phyloP scores from a whole-genome alignment of 1,139 yeast species.

The Yamadazyma buinensis region DNA sequence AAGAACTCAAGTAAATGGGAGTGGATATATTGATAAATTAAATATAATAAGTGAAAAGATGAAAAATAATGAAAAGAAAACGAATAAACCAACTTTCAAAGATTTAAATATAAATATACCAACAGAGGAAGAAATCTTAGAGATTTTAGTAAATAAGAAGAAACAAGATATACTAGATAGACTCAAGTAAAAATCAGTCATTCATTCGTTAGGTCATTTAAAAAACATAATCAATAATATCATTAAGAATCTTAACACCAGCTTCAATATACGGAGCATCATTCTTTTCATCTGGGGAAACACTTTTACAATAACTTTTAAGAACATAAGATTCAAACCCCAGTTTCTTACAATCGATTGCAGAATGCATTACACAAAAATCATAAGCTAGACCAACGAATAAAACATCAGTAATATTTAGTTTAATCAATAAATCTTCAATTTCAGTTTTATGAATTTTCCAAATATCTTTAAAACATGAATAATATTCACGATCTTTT shows the following conservation, averaged over 20 bases:
- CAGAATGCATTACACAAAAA: slow-evolving; percentile 76
- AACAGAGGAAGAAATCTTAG: slow-evolving; percentile 36
- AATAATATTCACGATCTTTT: slow-evolving; percentile 76
- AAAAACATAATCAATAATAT: slow-evolving; percentile 9
- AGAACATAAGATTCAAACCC: slow-evolving; percentile 68
- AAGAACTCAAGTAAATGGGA: background rate
- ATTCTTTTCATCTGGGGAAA: slow-evolving; percentile 29
- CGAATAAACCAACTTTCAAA: slow-evolving; percentile 10
- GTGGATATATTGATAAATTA: background rate
- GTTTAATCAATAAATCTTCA: slow-evolving; percentile 37
- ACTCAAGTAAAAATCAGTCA: slow-evolving; percentile 1
- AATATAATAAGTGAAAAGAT: slow-evolving; percentile 2
- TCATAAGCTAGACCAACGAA: slow-evolving; percentile 86
- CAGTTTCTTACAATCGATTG: slow-evolving; percentile 56
- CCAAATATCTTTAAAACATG: slow-evolving; percentile 87
- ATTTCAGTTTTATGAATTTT: slow-evolving; percentile 67
- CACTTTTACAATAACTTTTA: slow-evolving; percentile 43
- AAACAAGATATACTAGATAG: slow-evolving; percentile 39
- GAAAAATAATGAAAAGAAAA: slow-evolving; percentile 1
- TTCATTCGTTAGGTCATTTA: background rate
- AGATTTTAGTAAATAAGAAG: slow-evolving; percentile 43
- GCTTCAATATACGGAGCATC: slow-evolving; percentile 24
- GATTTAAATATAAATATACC: slow-evolving; percentile 32
- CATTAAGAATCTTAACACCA: slow-evolving; percentile 24
- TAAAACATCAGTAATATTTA: slow-evolving; percentile 55